Evolutionary conservation across 2,329 filamentous ascomycete species (phyloP), one percentile per base, ranked within the genome.

Genomic region (Sclerotinia minor): DNA sequence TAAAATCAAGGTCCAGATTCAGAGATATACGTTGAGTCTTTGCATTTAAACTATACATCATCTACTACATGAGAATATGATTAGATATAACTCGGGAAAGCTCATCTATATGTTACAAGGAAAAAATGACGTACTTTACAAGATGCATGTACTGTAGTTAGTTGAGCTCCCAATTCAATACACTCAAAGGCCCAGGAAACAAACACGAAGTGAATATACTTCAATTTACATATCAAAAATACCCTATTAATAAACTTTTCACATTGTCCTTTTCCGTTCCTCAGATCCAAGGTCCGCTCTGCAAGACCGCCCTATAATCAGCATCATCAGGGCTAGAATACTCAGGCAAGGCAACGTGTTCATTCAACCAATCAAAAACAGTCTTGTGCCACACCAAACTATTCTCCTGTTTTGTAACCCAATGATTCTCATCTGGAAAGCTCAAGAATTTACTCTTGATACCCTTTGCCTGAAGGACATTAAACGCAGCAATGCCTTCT

Each of bases 381-480:
- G 92, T 90, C 67, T 85, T 85, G 74, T 97, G 92, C 94, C 94
- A 97, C 32, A 94, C 83, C 29, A 96, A 80, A 8, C 88, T 89
- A 77, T 97, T 97, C 79, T 96, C 94, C 0, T 89, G 90, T 76
- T 96, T 95, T 64, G 95, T 76, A 8, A 97, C 92, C 91, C 91
- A 87, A 84, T 87, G 52, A 38, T 88, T 89, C 76, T 91, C 88
- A 76, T 90, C 87, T 0, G 87, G 86, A 74, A 89, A 89, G 0
- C 83, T 85, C 72, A 89, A 73, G 70, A 89, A 86, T 71, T 85
- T 82, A 72, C 84, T 87, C 64, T 85, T 83, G 1, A 90, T 80
- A 0, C 86, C 86, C 58, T 80, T 79, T 59, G 82, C 81, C 76
- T 90, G 86, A n/a, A 67, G 49, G 21, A 67, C 13, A 6, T 89